Conservation (phyloP, 495 filamentous ascomycete species). For the Talaromyces thailandensis region DNA sequence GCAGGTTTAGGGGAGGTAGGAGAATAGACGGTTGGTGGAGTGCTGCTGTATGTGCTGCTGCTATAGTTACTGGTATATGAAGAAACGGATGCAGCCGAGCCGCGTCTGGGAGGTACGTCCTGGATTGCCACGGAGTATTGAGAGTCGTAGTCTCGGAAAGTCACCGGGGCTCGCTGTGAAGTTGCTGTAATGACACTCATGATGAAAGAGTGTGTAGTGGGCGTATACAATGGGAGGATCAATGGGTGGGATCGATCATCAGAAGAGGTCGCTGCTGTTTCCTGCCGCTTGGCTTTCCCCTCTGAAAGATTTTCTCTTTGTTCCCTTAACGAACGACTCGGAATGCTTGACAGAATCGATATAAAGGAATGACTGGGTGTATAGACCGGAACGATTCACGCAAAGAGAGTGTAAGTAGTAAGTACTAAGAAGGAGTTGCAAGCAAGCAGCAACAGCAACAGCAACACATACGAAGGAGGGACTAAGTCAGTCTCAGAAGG, state of each 20-base stretch:
- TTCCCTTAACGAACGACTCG: not conserved
- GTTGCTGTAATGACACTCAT: conserved; percentile 39
- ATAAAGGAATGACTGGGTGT: not conserved
- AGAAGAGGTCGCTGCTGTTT: not conserved
- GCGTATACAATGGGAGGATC: not conserved
- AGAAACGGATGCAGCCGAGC: conserved; percentile 11
- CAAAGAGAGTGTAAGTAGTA: not conserved
- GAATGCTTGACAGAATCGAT: not conserved
- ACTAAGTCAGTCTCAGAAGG: not conserved
- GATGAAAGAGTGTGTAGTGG: conserved; percentile 4
- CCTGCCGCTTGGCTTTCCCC: not conserved
- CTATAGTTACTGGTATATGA: conserved; percentile 34
- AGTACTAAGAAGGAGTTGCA: too few species aligned
- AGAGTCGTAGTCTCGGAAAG: conserved; percentile 21
- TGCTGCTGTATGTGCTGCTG: conserved; percentile 27
- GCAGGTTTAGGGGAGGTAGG: conserved; percentile 19
- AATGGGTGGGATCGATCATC: not conserved
- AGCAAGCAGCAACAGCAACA: not conserved
- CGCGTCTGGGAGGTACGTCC: conserved; percentile 20
- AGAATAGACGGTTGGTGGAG: conserved; percentile 30
- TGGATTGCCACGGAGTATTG: conserved; percentile 22
- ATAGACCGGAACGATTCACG: not conserved
- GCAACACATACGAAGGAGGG: not conserved
- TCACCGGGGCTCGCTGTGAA: conserved; percentile 26
- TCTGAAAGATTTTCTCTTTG: not conserved